Conservation (phyloP, 441 rosid genomes). For the Iberis amara region DNA sequence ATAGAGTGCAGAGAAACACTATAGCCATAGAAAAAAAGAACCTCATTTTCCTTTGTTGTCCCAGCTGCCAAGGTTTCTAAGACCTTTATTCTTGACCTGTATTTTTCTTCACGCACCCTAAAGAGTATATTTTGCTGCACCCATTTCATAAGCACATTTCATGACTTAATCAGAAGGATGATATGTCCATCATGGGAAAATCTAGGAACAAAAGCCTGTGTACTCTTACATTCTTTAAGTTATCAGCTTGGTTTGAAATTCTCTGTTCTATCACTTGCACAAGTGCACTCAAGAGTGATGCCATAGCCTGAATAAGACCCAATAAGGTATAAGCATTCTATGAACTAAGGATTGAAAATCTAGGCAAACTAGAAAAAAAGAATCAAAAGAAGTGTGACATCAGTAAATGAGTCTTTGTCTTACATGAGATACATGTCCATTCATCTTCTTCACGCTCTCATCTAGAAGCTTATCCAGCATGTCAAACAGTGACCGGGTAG, state of each 20-base stretch:
- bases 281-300: constrained; percentile 56
- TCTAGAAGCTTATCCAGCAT: constrained; percentile 59
- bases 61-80: constrained; percentile 81
- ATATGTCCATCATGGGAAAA: constrained; percentile 14
- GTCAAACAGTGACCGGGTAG: constrained; percentile 68
- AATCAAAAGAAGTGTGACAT: constrained; percentile 20
- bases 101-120: constrained; percentile 86
- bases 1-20: constrained; percentile 4
- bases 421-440: constrained; percentile 70
- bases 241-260: constrained; percentile 66
- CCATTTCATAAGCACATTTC: constrained; percentile 25
- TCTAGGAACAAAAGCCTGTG: constrained; percentile 19
- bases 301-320: constrained; percentile 38
- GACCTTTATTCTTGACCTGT: constrained; percentile 61
- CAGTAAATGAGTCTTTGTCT: constrained; percentile 33
- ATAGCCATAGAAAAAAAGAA: constrained; percentile 28
- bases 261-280: constrained; percentile 67
- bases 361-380: constrained; percentile 24
- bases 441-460: constrained; percentile 60
- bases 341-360: constrained; percentile 31
- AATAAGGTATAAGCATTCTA: constrained; percentile 22
- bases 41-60: constrained; percentile 71
- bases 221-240: constrained; percentile 58
- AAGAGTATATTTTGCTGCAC: constrained; percentile 78
- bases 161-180: constrained; percentile 24